These are phyloP conservation scores for Paracoccidioides lutzii DNA, from an alignment of 2,329 filamentous ascomycete genomes.

Conservation along the genomic window DNA sequence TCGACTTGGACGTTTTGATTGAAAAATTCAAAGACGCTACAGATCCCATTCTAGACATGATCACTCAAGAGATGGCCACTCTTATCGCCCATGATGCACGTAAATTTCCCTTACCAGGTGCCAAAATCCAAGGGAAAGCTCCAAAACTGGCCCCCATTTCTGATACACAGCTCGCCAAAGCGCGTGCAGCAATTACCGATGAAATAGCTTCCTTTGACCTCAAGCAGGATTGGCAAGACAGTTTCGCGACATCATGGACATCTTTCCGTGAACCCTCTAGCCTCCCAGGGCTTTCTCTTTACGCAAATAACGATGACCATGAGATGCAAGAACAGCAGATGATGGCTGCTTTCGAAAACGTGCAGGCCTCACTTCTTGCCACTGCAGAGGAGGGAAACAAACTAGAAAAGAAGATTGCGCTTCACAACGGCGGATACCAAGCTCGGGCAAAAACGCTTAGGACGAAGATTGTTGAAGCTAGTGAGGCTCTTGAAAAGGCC, in stretches of 20 bases:
- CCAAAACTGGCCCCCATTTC: constrained; percentile 50
- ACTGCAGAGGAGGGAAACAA: constrained; percentile 73
- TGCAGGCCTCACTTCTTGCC: constrained; percentile 59
- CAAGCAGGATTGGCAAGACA: constrained; percentile 37
- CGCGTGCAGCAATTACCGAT: constrained; percentile 61
- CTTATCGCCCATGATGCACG: constrained; percentile 72
- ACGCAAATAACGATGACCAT: constrained; percentile 58
- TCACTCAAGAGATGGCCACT: constrained; percentile 64
- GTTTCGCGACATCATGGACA: constrained; percentile 41
- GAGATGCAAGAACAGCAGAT: constrained; percentile 46
- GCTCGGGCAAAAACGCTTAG: constrained; percentile 68
- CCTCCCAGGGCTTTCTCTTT: constrained; percentile 68
- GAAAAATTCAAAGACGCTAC: constrained; percentile 47
- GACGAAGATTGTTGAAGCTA: constrained; percentile 65
- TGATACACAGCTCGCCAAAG: constrained; percentile 60
- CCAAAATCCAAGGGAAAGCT: constrained; percentile 51
- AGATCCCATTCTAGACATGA: constrained; percentile 53
- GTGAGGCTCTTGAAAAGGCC: constrained; percentile 60
- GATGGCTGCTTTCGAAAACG: constrained; percentile 58
- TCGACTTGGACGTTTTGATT: constrained; percentile 59
- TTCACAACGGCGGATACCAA: constrained; percentile 83
- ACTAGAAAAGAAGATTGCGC: constrained; percentile 80
- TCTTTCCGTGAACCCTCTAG: constrained; percentile 32
- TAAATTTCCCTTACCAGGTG: constrained; percentile 57
- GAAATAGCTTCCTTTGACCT: constrained; percentile 45